These are phyloP conservation scores for Acorus gramineus DNA, from an alignment of 106 monocot genomes.

Conservation along the genomic window DNA sequence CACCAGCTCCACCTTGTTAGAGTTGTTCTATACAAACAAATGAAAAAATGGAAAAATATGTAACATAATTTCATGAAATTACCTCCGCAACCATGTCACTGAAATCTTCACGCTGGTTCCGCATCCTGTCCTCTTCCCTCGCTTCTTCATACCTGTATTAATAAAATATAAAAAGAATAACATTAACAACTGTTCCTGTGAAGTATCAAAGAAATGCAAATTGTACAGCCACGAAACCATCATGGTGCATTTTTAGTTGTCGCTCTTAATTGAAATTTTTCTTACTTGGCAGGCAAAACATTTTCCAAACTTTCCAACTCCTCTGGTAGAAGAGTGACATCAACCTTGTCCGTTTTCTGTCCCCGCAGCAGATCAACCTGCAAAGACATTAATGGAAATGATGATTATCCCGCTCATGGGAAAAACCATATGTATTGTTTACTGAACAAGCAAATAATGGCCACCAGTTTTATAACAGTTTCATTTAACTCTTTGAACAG, in stretches of 20 bases:
- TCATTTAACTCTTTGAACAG: too few species aligned
- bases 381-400: neutral
- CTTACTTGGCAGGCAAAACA: conserved; percentile 90
- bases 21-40: neutral
- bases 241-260: neutral
- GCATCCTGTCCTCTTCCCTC: conserved; percentile 86
- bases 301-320: conserved; percentile 94
- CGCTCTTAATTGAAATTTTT: neutral
- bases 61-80: conserved; percentile 1
- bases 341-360: conserved; percentile 94
- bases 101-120: conserved; percentile 98
- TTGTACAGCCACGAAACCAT: too few species aligned
- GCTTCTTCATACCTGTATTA: conserved; percentile 85
- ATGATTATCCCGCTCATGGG: too few species aligned
- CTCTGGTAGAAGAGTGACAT: conserved; percentile 94
- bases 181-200: neutral
- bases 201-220: neutral
- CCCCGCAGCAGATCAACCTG: conserved; percentile 92
- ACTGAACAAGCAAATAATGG: neutral
- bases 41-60: neutral
- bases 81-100: conserved; percentile 99
- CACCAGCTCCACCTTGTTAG: neutral
- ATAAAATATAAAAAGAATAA: neutral
- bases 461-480: neutral
- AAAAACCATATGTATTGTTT: neutral